Evolutionary conservation across 2,329 filamentous ascomycete genomes (phyloP), one percentile per base, ranked within the genome.

Genomic region (Arthrinium phaeospermum): DNA sequence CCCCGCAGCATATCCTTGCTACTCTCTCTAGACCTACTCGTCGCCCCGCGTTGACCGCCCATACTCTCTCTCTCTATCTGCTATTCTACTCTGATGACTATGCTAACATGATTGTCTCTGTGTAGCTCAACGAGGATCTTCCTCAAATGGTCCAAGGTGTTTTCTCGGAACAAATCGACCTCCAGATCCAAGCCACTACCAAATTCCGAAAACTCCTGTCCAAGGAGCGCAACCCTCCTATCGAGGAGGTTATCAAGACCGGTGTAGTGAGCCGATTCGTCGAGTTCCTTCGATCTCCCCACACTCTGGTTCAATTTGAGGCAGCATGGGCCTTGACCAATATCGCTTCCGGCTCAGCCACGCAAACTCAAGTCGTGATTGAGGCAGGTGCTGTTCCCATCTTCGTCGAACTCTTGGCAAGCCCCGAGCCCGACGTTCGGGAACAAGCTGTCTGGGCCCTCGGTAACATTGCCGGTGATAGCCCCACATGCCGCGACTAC

Each of bases 301-400:
- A 99, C 85, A 98, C 96, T 46, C 90, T 99, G 68, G 96, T 99
- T 72, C 96, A 99, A 85, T 99, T 99, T 82, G 96, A 99, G 88
- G 96, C 96, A 80, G 96, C 96, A 61, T 99, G 96, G 96, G 96
- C 96, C 75, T 88, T 99, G 81, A 99, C 96, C 87, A 99, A 99
- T 88, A 99, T 99, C 84, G 96, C 96, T 74, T 98, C 96, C 69
- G 96, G 96, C 75, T 98, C 96, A 73, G 96, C 96, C 73, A 93
- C 94, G 78, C 96, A 99, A 87, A 99, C 96, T 75, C 96, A 99
- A 85, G 96, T 98, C 70, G 96, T 99, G 77, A 99, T 99, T 80
- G 96, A 98, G 85, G 96, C 96, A 75, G 96, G 96, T 78, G 96
- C 96, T 75, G 96, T 99, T 57, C 96, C 96, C 72, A 99, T 99